Base-by-base conservation (phyloP, 768 basidiomycete species). In the Rhodotorula babjevae region DNA sequence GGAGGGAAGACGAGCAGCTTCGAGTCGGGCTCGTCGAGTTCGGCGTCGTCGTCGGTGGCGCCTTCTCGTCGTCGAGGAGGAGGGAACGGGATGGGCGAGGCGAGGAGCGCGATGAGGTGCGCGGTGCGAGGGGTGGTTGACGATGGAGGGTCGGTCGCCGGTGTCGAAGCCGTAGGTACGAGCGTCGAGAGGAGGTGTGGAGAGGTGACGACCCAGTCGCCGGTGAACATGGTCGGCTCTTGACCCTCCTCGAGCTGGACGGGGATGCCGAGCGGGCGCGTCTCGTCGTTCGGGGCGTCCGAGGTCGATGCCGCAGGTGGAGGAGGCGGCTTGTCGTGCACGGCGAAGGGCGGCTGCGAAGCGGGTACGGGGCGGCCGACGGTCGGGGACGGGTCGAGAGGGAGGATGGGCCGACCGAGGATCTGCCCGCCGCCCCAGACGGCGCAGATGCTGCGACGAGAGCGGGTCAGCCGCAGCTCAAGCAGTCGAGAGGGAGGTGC, bases 1-100 rank as follows among this genome's bases (percentile, higher is more conserved):
- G 92, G 92, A 0, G 92, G 90, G 74, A 92, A 91, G 10, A 92
- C 84, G 11, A 93, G 79, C 23, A 92, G 79, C 4, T 84, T 85
- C 25, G 89, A 88, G 78, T 93, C 91, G 21, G 86, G 68, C 16
- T 81, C 64, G 58, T 69, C 70, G 25, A 52, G 50, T 1, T 47
- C 59, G 10, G 29, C 63, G 15, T 15, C 58, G 5, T n/a, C 63
- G 21, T 14, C 65, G n/a, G 33, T 55, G 25, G 2, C 36, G 2
- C 1, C 60, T 31, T 27, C 9, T 12, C 12, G 36, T 36, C 3
- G 16, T 9, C 59, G 57, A 84, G 85, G 52, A 84, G 82, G 25
- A 84, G 87, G 29, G 85, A 80, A 64, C 2, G 75, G 42, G 16
- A 74, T 33, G 4, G 59, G 47, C 2, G 60, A 3, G 15, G 50